Evolutionary conservation across 192 early-diverging fungal genomes (phyloP).

Genomic region (Spizellomyces punctatus): DNA sequence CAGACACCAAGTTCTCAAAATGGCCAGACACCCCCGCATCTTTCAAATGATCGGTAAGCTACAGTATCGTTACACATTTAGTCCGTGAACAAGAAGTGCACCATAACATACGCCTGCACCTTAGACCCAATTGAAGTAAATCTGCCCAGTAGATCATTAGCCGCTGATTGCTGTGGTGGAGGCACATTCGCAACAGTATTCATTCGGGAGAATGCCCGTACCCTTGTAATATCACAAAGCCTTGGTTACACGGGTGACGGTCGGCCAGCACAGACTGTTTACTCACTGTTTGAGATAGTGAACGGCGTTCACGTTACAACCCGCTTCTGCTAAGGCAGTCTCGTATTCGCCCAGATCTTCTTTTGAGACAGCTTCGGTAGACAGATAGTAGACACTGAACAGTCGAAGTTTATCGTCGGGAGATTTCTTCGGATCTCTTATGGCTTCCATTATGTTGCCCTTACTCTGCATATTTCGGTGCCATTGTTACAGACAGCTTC

Average conservation of each 20-base stretch:
- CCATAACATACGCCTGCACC: slow-evolving; percentile 24
- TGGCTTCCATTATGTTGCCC: slow-evolving; percentile 73
- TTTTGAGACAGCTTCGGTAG: slow-evolving; percentile 68
- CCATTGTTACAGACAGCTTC: too few relatives aligned
- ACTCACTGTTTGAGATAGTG: slow-evolving; percentile 82
- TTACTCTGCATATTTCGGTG: slow-evolving; percentile 57
- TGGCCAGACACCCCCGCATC: slow-evolving; percentile 47
- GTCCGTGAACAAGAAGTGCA: neutral
- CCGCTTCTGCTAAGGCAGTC: slow-evolving; percentile 70
- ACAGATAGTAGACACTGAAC: slow-evolving; percentile 86
- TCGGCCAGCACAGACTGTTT: neutral
- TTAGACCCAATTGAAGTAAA: slow-evolving; percentile 52
- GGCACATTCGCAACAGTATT: slow-evolving; percentile 34
- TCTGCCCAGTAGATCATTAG: slow-evolving; percentile 48
- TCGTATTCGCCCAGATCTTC: slow-evolving; percentile 88
- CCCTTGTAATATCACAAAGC: slow-evolving; percentile 18
- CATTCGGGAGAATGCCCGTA: slow-evolving; percentile 51
- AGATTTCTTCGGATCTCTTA: slow-evolving; percentile 79
- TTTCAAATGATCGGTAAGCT: slow-evolving; percentile 51
- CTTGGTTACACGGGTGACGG: neutral
- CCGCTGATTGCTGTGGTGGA: slow-evolving; percentile 17
- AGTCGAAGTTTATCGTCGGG: slow-evolving; percentile 89
- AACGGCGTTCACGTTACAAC: slow-evolving; percentile 74
- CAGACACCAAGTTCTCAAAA: slow-evolving; percentile 65
- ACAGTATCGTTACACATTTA: neutral